phyloP scores from a whole-genome alignment of 176 grass and related monocot species.

The Oryza longistaminata region DNA sequence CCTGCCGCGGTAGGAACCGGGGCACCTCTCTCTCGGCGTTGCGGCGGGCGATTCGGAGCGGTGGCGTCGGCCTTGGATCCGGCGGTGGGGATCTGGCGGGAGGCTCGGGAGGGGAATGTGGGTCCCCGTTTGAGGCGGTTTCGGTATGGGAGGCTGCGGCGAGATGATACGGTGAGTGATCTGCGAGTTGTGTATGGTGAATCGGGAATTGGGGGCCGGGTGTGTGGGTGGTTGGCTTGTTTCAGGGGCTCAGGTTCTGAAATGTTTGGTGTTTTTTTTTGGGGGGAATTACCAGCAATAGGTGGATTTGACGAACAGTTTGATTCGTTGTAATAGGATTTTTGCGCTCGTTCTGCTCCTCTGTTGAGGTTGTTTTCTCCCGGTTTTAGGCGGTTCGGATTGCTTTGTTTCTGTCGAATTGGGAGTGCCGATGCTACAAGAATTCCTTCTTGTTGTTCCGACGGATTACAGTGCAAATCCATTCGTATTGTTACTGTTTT shows the following conservation, averaged over 20 bases:
- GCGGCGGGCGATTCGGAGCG: constrained; percentile 18
- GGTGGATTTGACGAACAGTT: constrained; percentile 1
- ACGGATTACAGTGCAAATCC: background rate
- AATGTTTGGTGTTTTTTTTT: background rate
- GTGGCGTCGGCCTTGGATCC: constrained; percentile 33
- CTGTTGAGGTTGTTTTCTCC: constrained; percentile 4
- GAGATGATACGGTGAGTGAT: constrained; percentile 53
- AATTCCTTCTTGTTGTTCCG: background rate
- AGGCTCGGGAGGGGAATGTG: constrained; percentile 47
- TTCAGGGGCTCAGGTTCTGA: background rate
- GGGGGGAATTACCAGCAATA: background rate
- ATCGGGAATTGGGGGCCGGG: constrained; percentile 18
- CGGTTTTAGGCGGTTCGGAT: background rate
- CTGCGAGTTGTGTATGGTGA: constrained; percentile 14
- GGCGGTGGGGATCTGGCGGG: constrained; percentile 3
- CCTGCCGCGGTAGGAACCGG: background rate
- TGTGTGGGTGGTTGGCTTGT: constrained; percentile 37
- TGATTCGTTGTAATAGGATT: background rate
- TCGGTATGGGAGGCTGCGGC: background rate
- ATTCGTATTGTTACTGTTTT: background rate
- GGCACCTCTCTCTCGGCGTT: background rate
- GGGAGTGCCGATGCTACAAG: background rate
- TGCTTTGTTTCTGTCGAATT: constrained; percentile 13
- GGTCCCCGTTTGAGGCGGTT: constrained; percentile 31
- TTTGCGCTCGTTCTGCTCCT: background rate